phyloP scores from a whole-genome alignment of 1,284 basidiomycete genomes.

The Acaromyces ingoldii region DNA sequence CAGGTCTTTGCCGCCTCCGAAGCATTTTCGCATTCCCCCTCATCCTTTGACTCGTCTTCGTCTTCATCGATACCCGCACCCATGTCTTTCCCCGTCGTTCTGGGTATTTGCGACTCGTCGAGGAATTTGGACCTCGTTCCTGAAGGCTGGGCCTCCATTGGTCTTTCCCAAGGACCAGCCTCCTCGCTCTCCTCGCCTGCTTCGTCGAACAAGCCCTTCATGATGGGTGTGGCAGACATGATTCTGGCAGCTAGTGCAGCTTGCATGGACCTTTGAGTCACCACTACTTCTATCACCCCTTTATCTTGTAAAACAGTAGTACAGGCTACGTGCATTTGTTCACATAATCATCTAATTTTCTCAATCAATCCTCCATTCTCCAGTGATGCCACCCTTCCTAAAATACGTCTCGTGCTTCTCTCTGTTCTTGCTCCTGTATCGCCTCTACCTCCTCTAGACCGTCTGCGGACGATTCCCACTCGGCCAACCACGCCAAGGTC shows the following conservation, averaged over 20 bases:
- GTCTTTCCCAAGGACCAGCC: constrained; percentile 8
- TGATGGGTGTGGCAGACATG: constrained; percentile 14
- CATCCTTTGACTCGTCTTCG: not conserved
- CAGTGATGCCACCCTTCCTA: too few species aligned
- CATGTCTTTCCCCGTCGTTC: constrained; percentile 17
- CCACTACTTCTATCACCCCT: not conserved
- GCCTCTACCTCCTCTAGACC: too few species aligned
- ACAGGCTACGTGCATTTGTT: too few species aligned
- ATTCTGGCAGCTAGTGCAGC: constrained; percentile 18
- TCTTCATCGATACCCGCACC: not conserved
- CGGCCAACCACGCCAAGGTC: too few species aligned
- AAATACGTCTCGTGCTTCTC: not conserved
- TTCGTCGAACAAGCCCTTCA: not conserved
- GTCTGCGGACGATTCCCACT: too few species aligned
- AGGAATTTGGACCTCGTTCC: constrained; percentile 14
- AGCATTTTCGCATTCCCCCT: not conserved
- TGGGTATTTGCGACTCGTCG: constrained; percentile 11
- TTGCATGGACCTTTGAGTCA: constrained; percentile 15
- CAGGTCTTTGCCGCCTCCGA: constrained; percentile 8
- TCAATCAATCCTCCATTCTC: not conserved
- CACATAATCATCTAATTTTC: not conserved
- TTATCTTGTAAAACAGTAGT: too few species aligned
- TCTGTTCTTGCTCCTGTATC: not conserved
- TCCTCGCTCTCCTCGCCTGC: not conserved
- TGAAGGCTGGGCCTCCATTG: constrained; percentile 19